phyloP scores from a whole-genome alignment of 805 yeast species.

The Yamadazyma tumulicola region DNA sequence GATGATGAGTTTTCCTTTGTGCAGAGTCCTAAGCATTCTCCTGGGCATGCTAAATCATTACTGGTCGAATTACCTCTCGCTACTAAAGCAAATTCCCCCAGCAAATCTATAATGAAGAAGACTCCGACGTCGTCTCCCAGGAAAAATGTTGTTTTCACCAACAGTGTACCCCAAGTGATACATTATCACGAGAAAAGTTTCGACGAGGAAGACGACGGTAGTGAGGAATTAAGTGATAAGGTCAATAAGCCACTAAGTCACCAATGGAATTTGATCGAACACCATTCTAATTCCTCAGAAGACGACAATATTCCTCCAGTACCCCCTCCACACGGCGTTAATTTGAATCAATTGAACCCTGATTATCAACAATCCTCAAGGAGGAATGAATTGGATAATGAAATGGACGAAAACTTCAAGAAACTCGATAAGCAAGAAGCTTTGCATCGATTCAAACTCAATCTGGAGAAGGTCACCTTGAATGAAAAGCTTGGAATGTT shows the following conservation, averaged over 20 bases:
- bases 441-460: conserved; percentile 17
- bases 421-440: conserved; percentile 8
- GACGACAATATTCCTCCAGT: conserved; percentile 22
- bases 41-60: neutral
- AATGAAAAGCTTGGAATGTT: conserved; percentile 46
- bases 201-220: conserved; percentile 7
- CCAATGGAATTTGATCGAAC: conserved; percentile 12
- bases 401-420: conserved; percentile 13
- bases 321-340: conserved; percentile 25
- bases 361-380: conserved; percentile 9
- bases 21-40: neutral
- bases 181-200: conserved; percentile 18
- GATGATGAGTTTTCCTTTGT: conserved; percentile 25
- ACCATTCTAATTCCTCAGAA: conserved; percentile 13
- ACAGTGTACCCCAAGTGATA: conserved; percentile 28
- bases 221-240: conserved; percentile 9
- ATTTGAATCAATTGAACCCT: conserved; percentile 7
- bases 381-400: conserved; percentile 7
- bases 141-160: conserved; percentile 35
- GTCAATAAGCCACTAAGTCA: conserved; percentile 20
- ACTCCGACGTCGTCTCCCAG: conserved; percentile 29
- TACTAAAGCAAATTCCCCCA: conserved; percentile 23
- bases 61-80: neutral
- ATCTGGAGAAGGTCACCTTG: conserved; percentile 31
- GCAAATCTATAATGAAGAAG: conserved; percentile 37